Conservation (phyloP, 768 basidiomycete genomes). For the Termitomyces sp. region DNA sequence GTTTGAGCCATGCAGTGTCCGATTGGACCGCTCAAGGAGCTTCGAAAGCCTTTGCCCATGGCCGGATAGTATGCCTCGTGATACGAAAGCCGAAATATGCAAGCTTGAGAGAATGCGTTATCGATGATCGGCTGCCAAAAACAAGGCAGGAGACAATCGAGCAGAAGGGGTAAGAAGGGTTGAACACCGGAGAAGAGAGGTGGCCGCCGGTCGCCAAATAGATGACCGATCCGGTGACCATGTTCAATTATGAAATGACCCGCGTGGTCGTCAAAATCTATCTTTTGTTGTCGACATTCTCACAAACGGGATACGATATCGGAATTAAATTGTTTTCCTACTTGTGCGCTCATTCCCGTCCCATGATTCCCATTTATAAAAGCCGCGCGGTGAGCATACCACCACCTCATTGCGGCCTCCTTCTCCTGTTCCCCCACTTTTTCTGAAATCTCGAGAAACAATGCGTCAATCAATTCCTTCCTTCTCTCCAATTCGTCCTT, state of each 20-base stretch:
- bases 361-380: constrained; percentile 6
- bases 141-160: constrained; percentile 2
- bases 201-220: constrained; percentile 17
- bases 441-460: constrained; percentile 62
- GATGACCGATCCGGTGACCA: constrained; percentile 21
- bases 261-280: neutral
- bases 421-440: constrained; percentile 67
- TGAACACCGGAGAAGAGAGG: constrained; percentile 12
- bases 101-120: constrained; percentile 3
- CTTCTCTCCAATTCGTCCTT: constrained; percentile 11
- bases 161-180: constrained; percentile 5
- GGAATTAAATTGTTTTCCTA: neutral
- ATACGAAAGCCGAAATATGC: constrained; percentile 5
- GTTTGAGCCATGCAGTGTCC: constrained; percentile 11
- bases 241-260: neutral
- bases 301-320: constrained; percentile 12
- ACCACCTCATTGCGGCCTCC: constrained; percentile 66
- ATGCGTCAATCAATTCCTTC: constrained; percentile 47
- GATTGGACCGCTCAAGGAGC: constrained; percentile 13
- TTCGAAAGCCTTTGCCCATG: constrained; percentile 6
- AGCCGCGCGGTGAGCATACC: constrained; percentile 44
- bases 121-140: constrained; percentile 9
- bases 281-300: neutral
- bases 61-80: constrained; percentile 8
- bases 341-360: constrained; percentile 1